phyloP scores from a whole-genome alignment of 164 flowering plant species.

The Buxus sempervirens region DNA sequence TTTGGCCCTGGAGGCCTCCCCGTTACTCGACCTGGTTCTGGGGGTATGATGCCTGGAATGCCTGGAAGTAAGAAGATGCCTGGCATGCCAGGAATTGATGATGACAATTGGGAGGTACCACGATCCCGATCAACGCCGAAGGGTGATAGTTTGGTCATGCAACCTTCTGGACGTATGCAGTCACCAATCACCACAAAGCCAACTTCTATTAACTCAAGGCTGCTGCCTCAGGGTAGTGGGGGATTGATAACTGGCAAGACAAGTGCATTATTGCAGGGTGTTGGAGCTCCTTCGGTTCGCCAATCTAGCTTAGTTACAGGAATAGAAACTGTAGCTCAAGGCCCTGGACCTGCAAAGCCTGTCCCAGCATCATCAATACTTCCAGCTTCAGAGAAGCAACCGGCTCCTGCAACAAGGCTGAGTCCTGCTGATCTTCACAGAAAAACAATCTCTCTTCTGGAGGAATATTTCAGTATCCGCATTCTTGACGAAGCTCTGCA shows the following conservation, averaged over 20 bases:
- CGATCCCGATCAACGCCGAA: constrained; percentile 57
- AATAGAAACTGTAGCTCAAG: constrained; percentile 30
- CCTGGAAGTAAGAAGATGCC: constrained; percentile 90
- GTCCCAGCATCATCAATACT: constrained; percentile 15
- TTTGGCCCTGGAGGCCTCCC: constrained; percentile 63
- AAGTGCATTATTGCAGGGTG: constrained; percentile 72
- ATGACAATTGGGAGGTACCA: constrained; percentile 87
- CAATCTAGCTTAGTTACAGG: constrained; percentile 28
- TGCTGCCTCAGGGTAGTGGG: constrained; percentile 77
- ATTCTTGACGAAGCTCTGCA: constrained; percentile 74
- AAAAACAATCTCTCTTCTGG: constrained; percentile 66
- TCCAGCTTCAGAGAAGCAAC: constrained; percentile 37
- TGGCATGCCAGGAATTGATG: constrained; percentile 82
- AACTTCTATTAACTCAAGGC: constrained; percentile 43
- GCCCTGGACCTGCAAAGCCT: constrained; percentile 28
- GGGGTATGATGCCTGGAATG: constrained; percentile 99
- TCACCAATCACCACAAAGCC: constrained; percentile 46
- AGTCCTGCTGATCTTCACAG: constrained; percentile 45
- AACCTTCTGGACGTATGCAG: constrained; percentile 40
- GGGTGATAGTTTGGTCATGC: constrained; percentile 37
- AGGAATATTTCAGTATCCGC: constrained; percentile 74
- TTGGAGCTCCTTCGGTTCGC: constrained; percentile 35
- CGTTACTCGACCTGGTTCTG: constrained; percentile 68
- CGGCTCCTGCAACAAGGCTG: constrained; percentile 25
- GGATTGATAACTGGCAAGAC: constrained; percentile 55